Conservation (phyloP, 768 basidiomycete genomes). For the Tricholoma flavovirens region DNA sequence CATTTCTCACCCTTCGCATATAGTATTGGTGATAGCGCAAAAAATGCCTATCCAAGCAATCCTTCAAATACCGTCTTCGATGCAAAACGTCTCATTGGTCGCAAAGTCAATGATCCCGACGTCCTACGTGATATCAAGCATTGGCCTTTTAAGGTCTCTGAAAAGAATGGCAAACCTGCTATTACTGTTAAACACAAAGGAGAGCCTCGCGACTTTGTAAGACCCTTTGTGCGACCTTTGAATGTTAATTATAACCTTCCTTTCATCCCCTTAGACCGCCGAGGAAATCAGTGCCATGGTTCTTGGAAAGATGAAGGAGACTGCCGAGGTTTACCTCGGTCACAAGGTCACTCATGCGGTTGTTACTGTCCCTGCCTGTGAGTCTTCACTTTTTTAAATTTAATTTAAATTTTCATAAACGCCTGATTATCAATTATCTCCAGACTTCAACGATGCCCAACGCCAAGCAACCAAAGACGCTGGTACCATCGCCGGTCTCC, state of each 20-base stretch:
- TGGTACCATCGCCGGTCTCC: slow-evolving; percentile 89
- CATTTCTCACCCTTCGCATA: neutral
- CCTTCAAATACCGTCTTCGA: slow-evolving; percentile 94
- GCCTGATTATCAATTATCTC: slow-evolving; percentile 8
- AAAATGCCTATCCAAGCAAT: slow-evolving; percentile 92
- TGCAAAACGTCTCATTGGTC: slow-evolving; percentile 93
- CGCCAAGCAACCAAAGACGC: slow-evolving; percentile 99
- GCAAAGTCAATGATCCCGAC: slow-evolving; percentile 75
- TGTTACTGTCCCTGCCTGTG: slow-evolving; percentile 94
- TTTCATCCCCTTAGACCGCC: slow-evolving; percentile 53
- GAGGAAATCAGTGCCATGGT: slow-evolving; percentile 97
- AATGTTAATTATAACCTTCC: neutral
- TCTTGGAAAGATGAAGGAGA: slow-evolving; percentile 97
- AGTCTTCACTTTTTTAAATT: slow-evolving; percentile 19
- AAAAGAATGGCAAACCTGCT: slow-evolving; percentile 75
- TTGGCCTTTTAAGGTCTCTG: slow-evolving; percentile 82
- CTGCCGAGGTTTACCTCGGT: slow-evolving; percentile 95
- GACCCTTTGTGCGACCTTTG: slow-evolving; percentile 22
- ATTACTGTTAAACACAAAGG: slow-evolving; percentile 77
- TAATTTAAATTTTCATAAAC: too few relatives aligned
- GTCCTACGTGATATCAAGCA: slow-evolving; percentile 82
- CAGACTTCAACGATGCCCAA: slow-evolving; percentile 98
- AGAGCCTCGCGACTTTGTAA: slow-evolving; percentile 76
- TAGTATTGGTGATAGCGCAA: slow-evolving; percentile 90
- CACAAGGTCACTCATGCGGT: slow-evolving; percentile 96